A percentile compares a stretch with the other conserved stretches of the same genome.
These are phyloP conservation scores for Tuber umbilicatum DNA, from an alignment of 495 filamentous ascomycete genomes.

Conservation along the genomic window DNA sequence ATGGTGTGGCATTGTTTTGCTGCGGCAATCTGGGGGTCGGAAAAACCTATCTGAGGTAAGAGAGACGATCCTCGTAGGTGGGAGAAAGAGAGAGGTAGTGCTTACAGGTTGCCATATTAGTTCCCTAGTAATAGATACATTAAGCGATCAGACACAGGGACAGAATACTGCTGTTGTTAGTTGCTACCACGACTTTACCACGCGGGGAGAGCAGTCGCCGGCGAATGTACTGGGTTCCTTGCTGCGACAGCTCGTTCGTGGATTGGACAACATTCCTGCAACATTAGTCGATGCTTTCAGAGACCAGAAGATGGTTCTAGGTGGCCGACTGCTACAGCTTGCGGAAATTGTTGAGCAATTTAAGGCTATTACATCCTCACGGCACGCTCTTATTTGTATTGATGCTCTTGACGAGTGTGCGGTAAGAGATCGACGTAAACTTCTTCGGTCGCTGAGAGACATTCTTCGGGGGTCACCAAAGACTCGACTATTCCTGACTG, in stretches of 20 bases:
- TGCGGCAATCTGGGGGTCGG: neutral
- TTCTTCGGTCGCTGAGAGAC: neutral
- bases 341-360: neutral
- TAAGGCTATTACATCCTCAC: neutral
- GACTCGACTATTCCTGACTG: no score
- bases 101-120: neutral
- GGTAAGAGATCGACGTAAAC: neutral
- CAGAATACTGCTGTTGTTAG: neutral
- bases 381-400: neutral
- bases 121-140: neutral
- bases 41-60: neutral
- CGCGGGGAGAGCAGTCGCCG: neutral
- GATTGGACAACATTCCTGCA: neutral
- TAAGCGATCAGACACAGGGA: neutral
- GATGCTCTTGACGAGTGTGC: neutral
- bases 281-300: neutral
- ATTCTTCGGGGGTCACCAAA: neutral
- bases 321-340: neutral
- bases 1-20: neutral
- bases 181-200: neutral
- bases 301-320: neutral
- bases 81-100: neutral
- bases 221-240: neutral
- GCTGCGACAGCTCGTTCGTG: neutral
- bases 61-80: neutral